Base-by-base conservation (phyloP, 2,329 filamentous ascomycete species). In the Neofusicoccum kwambonambiense region DNA sequence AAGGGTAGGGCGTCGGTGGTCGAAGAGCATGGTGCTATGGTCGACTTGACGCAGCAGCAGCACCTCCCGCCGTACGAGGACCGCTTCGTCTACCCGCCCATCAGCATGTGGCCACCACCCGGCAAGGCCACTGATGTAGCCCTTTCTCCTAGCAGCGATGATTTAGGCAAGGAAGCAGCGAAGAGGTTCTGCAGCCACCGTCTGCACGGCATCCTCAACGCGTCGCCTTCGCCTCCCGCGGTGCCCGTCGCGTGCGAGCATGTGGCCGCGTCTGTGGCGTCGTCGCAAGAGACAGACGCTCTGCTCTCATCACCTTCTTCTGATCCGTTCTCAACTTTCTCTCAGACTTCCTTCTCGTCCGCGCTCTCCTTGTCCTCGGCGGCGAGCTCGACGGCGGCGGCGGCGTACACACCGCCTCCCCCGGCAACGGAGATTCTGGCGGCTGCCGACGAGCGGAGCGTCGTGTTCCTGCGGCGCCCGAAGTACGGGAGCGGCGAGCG, bases 101-200 rank as follows among this genome's bases (percentile, higher is more conserved):
- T 75, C 51, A 71, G 56, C 12, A 70, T 78, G 69, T 79, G 75
- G 75, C 77, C 77, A 1, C 73, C 74, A 8, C 68, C 70, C 13
- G 68, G 69, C 1, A 66, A 62, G 34, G 15, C 17, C 17, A 13
- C 42, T 11, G 37, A 2, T 15, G n/a, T 12, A 34, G 50, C 27
- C 27, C 27, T 31, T 31, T 31, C 5, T 31, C 6, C 27, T 2
- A 31, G 27, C 27, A 31, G 27, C 27, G 27, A 31, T 13, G 39
- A 7, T n/a, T 27, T 7, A 11, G 56, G 27, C 15, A 31, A 22
- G 56, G 58, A 12, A 6, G 13, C 13, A 15, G 47, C 75, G 1
- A 62, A 65, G 4, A 69, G 68, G 4, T 1, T 31, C 27, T 31
- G 37, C 37, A 39, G 8, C 37, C 27, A 7, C 13, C 37, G 37